phyloP scores from a whole-genome alignment of 2,329 filamentous ascomycete species.

The Onygenales sp. region DNA sequence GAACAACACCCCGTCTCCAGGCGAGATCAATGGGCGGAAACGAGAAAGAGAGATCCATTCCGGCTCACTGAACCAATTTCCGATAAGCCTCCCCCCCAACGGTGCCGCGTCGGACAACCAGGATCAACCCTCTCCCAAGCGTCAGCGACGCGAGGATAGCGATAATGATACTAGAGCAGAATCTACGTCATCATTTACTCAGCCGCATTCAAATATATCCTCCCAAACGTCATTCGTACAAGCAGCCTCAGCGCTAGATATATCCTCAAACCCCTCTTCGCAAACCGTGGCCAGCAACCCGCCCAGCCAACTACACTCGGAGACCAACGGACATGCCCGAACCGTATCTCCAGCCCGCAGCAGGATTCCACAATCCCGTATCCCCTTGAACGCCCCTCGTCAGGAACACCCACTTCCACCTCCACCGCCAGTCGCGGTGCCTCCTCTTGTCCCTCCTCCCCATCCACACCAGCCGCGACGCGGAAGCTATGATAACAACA shows the following conservation, averaged over 20 bases:
- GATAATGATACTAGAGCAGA: not conserved
- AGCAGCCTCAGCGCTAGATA: constrained; percentile 3
- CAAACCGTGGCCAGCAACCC: not conserved
- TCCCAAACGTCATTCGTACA: constrained; percentile 3
- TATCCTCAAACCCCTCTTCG: constrained; percentile 1
- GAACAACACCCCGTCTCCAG: constrained; percentile 4
- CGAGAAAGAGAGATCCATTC: constrained; percentile 8
- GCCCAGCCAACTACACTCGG: not conserved
- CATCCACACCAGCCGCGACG: not conserved
- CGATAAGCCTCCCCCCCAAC: constrained; percentile 2
- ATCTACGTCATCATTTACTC: not conserved
- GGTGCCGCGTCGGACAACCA: not conserved
- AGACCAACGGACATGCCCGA: not conserved
- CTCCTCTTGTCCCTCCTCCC: not conserved
- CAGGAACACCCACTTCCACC: constrained; percentile 1
- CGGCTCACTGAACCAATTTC: constrained; percentile 2
- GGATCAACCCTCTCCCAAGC: constrained; percentile 26
- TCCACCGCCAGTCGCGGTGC: not conserved
- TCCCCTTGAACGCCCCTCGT: not conserved
- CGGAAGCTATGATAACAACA: not conserved
- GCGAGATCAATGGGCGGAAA: constrained; percentile 12
- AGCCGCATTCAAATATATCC: not conserved
- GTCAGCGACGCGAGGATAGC: constrained; percentile 17
- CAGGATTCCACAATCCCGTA: not conserved
- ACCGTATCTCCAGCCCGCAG: constrained; percentile 1